A percentile compares a stretch with the other conserved stretches of the same genome.
phyloP scores from a whole-genome alignment of 345 rosid species.

The Moricandia arvensis region DNA sequence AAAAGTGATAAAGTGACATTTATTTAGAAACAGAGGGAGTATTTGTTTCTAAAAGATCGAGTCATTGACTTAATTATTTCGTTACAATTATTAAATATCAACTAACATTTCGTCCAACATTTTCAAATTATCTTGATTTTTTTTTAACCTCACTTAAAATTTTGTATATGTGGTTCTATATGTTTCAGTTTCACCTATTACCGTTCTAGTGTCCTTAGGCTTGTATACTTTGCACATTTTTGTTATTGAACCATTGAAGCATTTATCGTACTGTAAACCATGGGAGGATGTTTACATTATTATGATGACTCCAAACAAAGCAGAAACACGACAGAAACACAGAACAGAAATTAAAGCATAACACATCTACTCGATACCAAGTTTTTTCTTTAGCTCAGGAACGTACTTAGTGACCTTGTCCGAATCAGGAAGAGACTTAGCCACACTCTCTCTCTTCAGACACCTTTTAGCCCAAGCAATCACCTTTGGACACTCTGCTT shows the following conservation, averaged over 20 bases:
- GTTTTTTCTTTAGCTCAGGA: neutral
- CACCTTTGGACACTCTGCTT: neutral
- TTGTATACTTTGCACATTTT: too few relatives aligned
- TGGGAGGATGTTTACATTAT: neutral
- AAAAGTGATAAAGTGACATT: too few relatives aligned
- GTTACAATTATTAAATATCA: too few relatives aligned
- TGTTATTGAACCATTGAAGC: neutral
- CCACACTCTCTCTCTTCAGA: neutral
- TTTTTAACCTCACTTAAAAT: too few relatives aligned
- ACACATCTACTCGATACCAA: neutral
- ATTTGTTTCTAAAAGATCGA: too few relatives aligned
- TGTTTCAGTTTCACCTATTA: too few relatives aligned
- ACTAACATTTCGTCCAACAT: too few relatives aligned
- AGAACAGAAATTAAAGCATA: neutral
- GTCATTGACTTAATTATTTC: too few relatives aligned
- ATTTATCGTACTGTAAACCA: neutral
- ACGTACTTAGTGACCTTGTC: neutral
- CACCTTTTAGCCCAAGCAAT: conserved; percentile 5
- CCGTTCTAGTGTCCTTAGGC: too few relatives aligned
- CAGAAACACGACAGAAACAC: neutral
- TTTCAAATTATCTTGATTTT: too few relatives aligned
- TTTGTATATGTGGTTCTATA: too few relatives aligned
- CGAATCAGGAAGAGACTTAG: neutral
- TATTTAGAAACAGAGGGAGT: too few relatives aligned
- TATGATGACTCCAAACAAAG: neutral